phyloP scores from a whole-genome alignment of 352 stramenopile genomes.

The Halophytophthora batemanensis region DNA sequence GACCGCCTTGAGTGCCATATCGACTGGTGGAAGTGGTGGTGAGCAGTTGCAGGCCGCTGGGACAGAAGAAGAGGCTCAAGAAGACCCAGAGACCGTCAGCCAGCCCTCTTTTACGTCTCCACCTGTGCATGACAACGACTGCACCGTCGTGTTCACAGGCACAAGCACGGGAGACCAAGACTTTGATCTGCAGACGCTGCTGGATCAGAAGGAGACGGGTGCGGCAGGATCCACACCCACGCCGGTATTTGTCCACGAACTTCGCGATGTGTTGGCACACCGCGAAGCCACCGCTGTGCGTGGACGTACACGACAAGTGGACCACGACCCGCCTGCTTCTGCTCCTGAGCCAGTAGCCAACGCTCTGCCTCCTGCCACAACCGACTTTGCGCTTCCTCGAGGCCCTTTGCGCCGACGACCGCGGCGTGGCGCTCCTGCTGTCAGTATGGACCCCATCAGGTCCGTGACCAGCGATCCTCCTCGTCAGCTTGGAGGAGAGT shows the following conservation, averaged over 20 bases:
- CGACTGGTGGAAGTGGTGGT: neutral
- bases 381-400: too few relatives aligned
- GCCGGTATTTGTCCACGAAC: constrained; percentile 44
- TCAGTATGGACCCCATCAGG: too few relatives aligned
- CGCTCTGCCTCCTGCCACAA: too few relatives aligned
- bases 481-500: too few relatives aligned
- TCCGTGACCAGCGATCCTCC: too few relatives aligned
- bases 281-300: constrained; percentile 26
- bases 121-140: constrained; percentile 18
- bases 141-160: constrained; percentile 63
- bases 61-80: constrained; percentile 1
- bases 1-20: constrained; percentile 6
- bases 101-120: constrained; percentile 1
- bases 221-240: constrained; percentile 9
- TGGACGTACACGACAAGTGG: constrained; percentile 40
- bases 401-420: too few relatives aligned
- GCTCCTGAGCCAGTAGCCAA: neutral
- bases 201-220: constrained; percentile 27
- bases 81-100: neutral
- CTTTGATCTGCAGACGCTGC: constrained; percentile 54
- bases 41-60: neutral
- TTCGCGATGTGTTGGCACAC: constrained; percentile 52
- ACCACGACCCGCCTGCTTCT: constrained; percentile 24
- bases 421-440: too few relatives aligned
- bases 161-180: constrained; percentile 66